Percentiles rank a stretch among this genome's conserved stretches.
Conservation (phyloP, 441 rosid genomes). For the Theobroma grandiflorum region DNA sequence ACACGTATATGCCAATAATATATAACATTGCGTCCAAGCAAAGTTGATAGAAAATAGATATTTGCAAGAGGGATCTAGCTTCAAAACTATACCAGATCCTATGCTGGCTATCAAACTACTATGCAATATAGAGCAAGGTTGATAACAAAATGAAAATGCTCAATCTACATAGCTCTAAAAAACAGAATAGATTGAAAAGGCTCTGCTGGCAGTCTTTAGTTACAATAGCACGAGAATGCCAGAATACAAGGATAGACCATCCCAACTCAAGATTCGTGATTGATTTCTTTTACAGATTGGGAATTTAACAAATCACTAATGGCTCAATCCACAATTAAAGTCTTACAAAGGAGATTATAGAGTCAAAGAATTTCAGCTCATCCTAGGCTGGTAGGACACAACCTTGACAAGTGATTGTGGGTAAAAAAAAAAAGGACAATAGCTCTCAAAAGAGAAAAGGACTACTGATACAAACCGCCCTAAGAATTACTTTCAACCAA, state of each 20-base stretch:
- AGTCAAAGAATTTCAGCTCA: background rate
- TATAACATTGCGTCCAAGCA: no score
- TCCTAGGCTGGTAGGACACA: background rate
- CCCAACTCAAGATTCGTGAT: constrained; percentile 16
- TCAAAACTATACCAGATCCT: background rate
- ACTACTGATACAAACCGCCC: background rate
- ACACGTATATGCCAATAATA: no score
- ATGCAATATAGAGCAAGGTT: background rate
- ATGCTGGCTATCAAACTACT: background rate
- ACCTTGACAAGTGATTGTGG: background rate
- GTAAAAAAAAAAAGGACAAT: background rate
- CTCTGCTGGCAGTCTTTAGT: background rate
- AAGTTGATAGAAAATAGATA: background rate
- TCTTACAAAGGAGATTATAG: background rate
- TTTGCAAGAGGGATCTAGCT: background rate
- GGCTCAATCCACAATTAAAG: background rate
- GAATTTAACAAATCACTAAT: background rate
- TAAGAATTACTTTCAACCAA: background rate
- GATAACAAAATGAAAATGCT: background rate
- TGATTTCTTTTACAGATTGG: background rate
- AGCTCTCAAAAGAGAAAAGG: background rate
- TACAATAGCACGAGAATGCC: background rate
- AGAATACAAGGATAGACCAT: background rate
- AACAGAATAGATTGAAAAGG: no score
- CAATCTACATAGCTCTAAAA: background rate